Conservation (phyloP, 345 rosid genomes). For the Streptanthus diversifolius region DNA sequence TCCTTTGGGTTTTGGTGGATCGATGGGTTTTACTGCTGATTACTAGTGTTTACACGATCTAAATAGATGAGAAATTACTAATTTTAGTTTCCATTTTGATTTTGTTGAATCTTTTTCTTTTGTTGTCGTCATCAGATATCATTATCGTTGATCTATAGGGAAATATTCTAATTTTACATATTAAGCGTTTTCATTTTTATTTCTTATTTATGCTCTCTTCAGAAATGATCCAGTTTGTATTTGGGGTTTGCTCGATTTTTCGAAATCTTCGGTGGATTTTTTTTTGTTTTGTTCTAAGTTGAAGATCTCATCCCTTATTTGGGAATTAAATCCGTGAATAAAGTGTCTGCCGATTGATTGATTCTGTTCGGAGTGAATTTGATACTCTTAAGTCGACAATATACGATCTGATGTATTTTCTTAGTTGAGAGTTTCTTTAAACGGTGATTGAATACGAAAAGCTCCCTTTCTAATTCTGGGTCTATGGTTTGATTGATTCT, state of each 20-base stretch:
- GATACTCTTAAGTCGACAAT: background rate
- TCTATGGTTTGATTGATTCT: background rate
- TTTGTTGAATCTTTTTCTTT: background rate
- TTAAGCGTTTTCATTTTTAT: background rate
- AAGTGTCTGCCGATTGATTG: background rate
- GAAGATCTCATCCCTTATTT: slow-evolving; percentile 11
- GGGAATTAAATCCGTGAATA: background rate
- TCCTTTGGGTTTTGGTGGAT: slow-evolving; percentile 1
- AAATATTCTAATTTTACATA: background rate
- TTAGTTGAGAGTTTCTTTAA: background rate
- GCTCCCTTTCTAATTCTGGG: background rate
- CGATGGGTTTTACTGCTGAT: slow-evolving; percentile 1
- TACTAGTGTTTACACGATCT: slow-evolving; percentile 15
- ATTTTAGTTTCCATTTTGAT: background rate
- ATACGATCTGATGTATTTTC: background rate
- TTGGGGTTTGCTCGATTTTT: background rate
- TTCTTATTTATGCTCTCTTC: background rate
- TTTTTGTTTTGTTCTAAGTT: background rate
- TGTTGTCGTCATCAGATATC: background rate
- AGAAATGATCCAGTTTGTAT: slow-evolving; percentile 15
- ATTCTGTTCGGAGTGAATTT: background rate
- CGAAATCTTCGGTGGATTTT: background rate
- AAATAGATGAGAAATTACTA: background rate
- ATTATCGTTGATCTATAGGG: slow-evolving; percentile 1
- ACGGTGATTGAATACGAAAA: background rate